Evolutionary conservation across 768 basidiomycete genomes (phyloP), one percentile per base, ranked within the genome.

Genomic region (Krasilnikovozyma curviuscula): DNA sequence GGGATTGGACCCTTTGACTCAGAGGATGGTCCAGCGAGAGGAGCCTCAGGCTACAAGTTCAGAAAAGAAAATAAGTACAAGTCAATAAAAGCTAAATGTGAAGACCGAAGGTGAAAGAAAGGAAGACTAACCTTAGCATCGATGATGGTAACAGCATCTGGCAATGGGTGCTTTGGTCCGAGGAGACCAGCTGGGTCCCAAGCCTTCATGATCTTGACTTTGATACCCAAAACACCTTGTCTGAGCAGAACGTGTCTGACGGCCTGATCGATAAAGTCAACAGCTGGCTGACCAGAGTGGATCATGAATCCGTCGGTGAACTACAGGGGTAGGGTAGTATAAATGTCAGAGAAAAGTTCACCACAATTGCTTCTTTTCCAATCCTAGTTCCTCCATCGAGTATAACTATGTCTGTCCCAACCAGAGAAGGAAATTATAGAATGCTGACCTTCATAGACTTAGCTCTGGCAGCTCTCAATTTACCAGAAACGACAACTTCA

Each of bases 171-270:
- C 68, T 73, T 73, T 60, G 89, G 93, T 39, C 93, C 93, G 39
- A 72, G 68, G 52, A 75, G 74, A 53, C 93, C 93, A 63, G 88
- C 81, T 32, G 88, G 85, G 66, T 98, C 93, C 65, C 72, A 80
- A 44, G 80, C 83, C 70, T 91, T 89, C 93, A 98, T 98, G 69
- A 97, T 98, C 72, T 97, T 98, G 63, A 98, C 93, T 69, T 98
- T 98, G 76, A 98, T 95, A 63, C 93, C 93, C 54, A 98, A 76
- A 43, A 98, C 93, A 77, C 93, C 93, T 67, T 98, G 93, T 59
- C 83, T 81, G 56, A 98, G 77, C 60, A 97, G 76, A 60, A 97
- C 93, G 72, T 98, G 93, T 58, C 93, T 78, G 60, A 95, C 89
- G 52, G 93, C 93, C 59, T 84, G 75, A 71, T 97, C 91, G 54